Conservation (phyloP, 805 yeast species). For the Cephaloascus albidus region DNA sequence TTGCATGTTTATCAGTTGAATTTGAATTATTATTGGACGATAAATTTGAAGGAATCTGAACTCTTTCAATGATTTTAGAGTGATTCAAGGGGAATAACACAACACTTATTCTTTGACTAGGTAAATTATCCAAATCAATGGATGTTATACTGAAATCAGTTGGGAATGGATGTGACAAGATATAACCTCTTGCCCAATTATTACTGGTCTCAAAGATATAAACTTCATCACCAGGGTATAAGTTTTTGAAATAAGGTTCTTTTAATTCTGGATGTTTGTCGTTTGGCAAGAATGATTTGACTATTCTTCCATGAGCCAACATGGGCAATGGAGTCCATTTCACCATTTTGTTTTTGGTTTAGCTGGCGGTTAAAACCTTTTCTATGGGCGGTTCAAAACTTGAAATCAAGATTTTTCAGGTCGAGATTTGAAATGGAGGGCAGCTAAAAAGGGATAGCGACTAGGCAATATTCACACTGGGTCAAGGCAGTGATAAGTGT, state of each 20-base stretch:
- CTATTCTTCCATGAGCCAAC: conserved; percentile 32
- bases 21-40: not conserved
- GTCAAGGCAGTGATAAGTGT: no score
- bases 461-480: no score
- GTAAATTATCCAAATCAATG: conserved; percentile 52
- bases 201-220: conserved; percentile 58
- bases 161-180: conserved; percentile 59
- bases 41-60: conserved; percentile 20
- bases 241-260: conserved; percentile 33
- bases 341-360: no score
- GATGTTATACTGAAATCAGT: conserved; percentile 56
- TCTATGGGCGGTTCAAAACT: no score
- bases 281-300: conserved; percentile 21
- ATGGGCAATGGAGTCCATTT: conserved; percentile 41
- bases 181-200: conserved; percentile 77
- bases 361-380: no score
- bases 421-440: no score
- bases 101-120: conserved; percentile 43
- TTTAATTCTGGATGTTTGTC: conserved; percentile 11
- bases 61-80: conserved; percentile 32
- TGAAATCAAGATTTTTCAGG: no score
- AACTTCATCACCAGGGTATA: conserved; percentile 72
- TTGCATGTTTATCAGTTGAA: conserved; percentile 24
- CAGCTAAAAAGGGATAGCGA: no score
- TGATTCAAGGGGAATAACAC: conserved; percentile 54